Conservation (phyloP, 2,329 filamentous ascomycete species). For the Penicillium sp. region DNA sequence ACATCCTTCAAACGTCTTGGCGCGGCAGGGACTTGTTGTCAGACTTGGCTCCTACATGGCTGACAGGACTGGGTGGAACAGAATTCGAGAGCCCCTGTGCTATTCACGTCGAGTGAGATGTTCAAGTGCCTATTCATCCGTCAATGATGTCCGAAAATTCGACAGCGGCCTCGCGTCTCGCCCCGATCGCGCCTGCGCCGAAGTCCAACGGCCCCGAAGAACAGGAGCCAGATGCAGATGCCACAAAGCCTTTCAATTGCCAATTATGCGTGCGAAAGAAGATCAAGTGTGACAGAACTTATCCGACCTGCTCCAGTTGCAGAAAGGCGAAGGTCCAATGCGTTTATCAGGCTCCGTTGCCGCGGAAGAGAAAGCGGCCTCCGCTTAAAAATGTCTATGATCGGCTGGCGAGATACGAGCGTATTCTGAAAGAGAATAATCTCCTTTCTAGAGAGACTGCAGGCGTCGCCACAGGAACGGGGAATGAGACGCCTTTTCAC, state of each 20-base stretch:
- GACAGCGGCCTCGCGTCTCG: background rate
- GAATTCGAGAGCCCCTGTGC: too few relatives aligned
- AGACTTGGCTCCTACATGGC: background rate
- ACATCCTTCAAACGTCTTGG: background rate
- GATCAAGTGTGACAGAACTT: slow-evolving; percentile 46
- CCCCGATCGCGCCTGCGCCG: background rate
- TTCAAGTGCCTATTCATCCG: too few relatives aligned
- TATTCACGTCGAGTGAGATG: too few relatives aligned
- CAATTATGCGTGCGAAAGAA: slow-evolving; percentile 41
- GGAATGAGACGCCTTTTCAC: background rate
- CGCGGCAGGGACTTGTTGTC: background rate
- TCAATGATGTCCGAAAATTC: background rate
- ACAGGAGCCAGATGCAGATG: too few relatives aligned
- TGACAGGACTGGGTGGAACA: too few relatives aligned
- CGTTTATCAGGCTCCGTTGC: slow-evolving; percentile 46
- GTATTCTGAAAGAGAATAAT: slow-evolving; percentile 40
- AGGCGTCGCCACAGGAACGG: background rate
- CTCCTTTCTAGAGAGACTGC: slow-evolving; percentile 17
- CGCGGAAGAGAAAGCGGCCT: slow-evolving; percentile 43
- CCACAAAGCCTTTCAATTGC: slow-evolving; percentile 16
- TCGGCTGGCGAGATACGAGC: slow-evolving; percentile 47
- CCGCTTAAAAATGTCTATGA: slow-evolving; percentile 38
- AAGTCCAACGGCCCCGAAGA: background rate
- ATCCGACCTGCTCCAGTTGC: slow-evolving; percentile 42
- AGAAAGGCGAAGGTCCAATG: slow-evolving; percentile 43